Evolutionary conservation across 108 stramenopile species (phyloP).

Genomic region (Parietichytrium sp.): DNA sequence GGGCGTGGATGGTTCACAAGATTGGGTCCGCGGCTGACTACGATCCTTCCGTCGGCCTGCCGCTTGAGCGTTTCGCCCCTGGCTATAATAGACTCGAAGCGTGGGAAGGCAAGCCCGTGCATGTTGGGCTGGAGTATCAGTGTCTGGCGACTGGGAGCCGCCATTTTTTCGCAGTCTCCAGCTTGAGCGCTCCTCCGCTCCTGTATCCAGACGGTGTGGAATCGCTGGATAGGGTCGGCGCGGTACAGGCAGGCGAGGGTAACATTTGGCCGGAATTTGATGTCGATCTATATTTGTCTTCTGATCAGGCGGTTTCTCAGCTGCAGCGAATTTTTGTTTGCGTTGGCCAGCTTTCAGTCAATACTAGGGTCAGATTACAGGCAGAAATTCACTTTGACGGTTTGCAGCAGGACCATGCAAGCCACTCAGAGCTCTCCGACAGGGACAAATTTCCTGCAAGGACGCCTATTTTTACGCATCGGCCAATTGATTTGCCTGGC

Average conservation of each 20-base stretch:
- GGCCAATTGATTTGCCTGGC: neutral
- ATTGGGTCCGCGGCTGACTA: neutral
- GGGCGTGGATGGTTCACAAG: constrained; percentile 27
- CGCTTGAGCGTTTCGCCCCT: neutral
- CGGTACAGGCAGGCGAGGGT: too few relatives aligned
- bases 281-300: too few relatives aligned
- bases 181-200: neutral
- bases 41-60: neutral
- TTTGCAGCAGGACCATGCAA: too few relatives aligned
- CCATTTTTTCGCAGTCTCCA: neutral
- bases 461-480: constrained; percentile 11
- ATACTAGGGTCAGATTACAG: constrained; percentile 15
- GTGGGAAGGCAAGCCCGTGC: neutral
- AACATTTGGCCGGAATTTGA: too few relatives aligned
- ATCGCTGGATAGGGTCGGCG: too few relatives aligned
- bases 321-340: constrained; percentile 11
- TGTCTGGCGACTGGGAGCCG: neutral
- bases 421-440: too few relatives aligned
- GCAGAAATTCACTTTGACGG: constrained; percentile 9
- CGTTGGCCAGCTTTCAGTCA: neutral
- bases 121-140: constrained; percentile 12
- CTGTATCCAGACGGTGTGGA: too few relatives aligned
- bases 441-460: too few relatives aligned
- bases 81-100: neutral
- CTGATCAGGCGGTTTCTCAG: too few relatives aligned